A percentile compares a stretch with the other conserved stretches of the same genome.
phyloP scores from a whole-genome alignment of 139 green algal genomes.

The Zygnema cylindricum region DNA sequence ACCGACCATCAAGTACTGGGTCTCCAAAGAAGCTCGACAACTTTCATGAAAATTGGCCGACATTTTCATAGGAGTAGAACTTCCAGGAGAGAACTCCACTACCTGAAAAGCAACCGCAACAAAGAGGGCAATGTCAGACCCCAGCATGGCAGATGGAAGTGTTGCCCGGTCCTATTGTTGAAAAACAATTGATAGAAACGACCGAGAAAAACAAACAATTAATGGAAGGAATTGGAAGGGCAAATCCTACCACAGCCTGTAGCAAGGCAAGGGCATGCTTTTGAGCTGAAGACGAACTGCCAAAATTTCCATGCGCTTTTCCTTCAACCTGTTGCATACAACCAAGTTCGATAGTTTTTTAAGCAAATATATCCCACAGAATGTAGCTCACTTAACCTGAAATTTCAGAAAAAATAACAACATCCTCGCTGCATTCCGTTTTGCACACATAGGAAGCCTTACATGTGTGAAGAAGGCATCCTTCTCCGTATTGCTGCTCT shows the following conservation, averaged over 20 bases:
- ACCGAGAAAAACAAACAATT: slow-evolving; percentile 1
- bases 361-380: no score
- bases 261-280: not conserved
- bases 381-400: no score
- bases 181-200: no score
- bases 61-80: slow-evolving; percentile 75
- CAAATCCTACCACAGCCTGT: not conserved
- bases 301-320: not conserved
- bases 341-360: no score
- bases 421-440: slow-evolving; percentile 44
- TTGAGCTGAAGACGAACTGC: not conserved
- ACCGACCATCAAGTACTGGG: slow-evolving; percentile 73
- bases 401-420: no score
- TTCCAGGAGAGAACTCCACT: slow-evolving; percentile 78
- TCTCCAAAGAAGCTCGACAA: slow-evolving; percentile 74
- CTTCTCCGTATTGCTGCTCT: slow-evolving; percentile 13
- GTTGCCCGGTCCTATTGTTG: no score
- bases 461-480: not conserved
- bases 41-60: slow-evolving; percentile 82
- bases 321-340: slow-evolving; percentile 31
- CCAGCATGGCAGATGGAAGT: no score
- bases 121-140: no score
- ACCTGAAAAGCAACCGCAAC: slow-evolving; percentile 58
- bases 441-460: not conserved
- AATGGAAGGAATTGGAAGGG: not conserved